A percentile compares a stretch with the other conserved stretches of the same genome.
Conservation (phyloP, 441 rosid genomes). For the Pelargonium myrrhifolium region DNA sequence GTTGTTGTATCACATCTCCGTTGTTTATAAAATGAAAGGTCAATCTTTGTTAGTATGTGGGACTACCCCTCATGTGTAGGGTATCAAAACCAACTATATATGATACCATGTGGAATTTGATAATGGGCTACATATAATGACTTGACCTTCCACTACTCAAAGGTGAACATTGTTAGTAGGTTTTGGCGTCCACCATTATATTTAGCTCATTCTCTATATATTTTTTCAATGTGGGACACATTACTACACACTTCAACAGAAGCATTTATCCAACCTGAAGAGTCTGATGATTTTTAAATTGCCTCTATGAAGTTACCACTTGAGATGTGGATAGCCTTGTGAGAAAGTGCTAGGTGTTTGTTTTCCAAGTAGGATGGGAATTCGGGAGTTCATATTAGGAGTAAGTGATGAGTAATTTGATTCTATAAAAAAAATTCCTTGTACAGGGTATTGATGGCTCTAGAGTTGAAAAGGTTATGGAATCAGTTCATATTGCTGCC, state of each 20-base stretch:
- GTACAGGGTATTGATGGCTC: slow-evolving; percentile 90
- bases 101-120: too few relatives aligned
- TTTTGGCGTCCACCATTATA: too few relatives aligned
- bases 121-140: too few relatives aligned
- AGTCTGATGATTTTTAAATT: background rate
- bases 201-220: too few relatives aligned
- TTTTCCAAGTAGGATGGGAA: background rate
- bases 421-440: slow-evolving; percentile 9
- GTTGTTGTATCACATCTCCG: background rate
- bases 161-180: too few relatives aligned
- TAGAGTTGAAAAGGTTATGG: slow-evolving; percentile 89
- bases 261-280: background rate
- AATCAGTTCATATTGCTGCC: slow-evolving; percentile 84
- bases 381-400: background rate
- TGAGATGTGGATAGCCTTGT: background rate
- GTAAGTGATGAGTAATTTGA: background rate
- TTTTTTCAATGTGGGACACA: too few relatives aligned
- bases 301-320: background rate
- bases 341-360: background rate
- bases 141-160: too few relatives aligned
- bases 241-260: too few relatives aligned
- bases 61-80: too few relatives aligned
- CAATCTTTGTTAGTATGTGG: too few relatives aligned
- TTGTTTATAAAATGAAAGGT: too few relatives aligned
- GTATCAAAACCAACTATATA: too few relatives aligned